phyloP scores from a whole-genome alignment of 306 rosid species.

The Quercus alba region DNA sequence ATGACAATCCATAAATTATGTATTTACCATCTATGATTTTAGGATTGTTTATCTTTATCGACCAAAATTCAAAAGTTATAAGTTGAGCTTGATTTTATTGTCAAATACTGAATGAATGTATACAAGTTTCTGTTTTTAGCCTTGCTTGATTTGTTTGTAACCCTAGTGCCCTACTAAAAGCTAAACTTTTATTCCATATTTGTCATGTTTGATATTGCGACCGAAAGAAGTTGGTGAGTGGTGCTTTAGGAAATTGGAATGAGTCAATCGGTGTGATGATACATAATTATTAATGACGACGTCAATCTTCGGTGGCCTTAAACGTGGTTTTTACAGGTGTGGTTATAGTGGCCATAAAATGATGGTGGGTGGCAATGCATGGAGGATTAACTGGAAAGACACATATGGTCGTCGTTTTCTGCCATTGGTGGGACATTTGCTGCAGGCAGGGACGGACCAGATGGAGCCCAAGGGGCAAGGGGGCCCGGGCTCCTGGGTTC shows the following conservation, averaged over 20 bases:
- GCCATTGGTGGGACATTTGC: constrained; percentile 19
- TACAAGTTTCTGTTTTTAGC: too few species aligned
- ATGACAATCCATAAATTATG: too few species aligned
- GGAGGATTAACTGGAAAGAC: constrained; percentile 9
- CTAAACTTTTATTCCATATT: not conserved
- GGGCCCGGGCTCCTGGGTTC: too few species aligned
- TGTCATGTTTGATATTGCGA: not conserved
- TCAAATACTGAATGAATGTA: too few species aligned
- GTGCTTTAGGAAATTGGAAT: not conserved
- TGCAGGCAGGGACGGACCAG: not conserved
- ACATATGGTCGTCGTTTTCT: not conserved
- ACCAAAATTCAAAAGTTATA: too few species aligned
- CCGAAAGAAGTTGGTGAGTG: not conserved
- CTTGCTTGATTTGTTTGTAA: too few species aligned
- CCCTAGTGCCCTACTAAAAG: not conserved
- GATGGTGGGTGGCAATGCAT: not conserved
- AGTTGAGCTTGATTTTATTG: too few species aligned
- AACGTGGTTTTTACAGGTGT: not conserved
- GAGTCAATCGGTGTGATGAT: constrained; percentile 9
- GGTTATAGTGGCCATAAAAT: not conserved
- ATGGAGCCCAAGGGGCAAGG: too few species aligned
- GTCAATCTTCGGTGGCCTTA: not conserved
- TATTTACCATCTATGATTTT: too few species aligned
- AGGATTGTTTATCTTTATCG: too few species aligned
- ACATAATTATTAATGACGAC: not conserved